These are phyloP conservation scores for Desmodesmus armatus DNA, from an alignment of 139 green algal species.

Conservation along the genomic window DNA sequence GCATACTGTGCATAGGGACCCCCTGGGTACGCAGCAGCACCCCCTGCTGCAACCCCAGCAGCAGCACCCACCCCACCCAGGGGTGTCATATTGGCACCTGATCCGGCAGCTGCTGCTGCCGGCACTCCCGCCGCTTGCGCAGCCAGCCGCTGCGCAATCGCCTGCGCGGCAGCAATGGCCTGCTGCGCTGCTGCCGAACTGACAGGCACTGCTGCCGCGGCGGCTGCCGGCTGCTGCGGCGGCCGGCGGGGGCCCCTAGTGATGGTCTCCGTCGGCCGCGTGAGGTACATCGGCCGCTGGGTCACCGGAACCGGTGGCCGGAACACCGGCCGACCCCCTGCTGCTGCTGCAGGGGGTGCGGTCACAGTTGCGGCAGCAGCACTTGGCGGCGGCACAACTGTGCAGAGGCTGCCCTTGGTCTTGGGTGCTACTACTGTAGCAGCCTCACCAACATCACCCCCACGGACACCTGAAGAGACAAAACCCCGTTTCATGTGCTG, in stretches of 20 bases:
- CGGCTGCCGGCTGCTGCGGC: conserved; percentile 31
- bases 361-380: background rate
- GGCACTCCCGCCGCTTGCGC: conserved; percentile 2
- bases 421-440: conserved; percentile 79
- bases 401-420: background rate
- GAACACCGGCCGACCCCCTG: conserved; percentile 34
- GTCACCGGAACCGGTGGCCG: conserved; percentile 73
- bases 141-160: conserved; percentile 23
- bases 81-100: too few species aligned
- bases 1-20: too few species aligned
- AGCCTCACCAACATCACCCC: conserved; percentile 55
- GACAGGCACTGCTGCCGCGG: background rate
- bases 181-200: conserved; percentile 11
- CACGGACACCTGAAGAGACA: conserved; percentile 72
- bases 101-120: background rate
- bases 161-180: conserved; percentile 35
- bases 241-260: background rate
- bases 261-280: conserved; percentile 45
- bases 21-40: too few species aligned
- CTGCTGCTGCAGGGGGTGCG: conserved; percentile 24
- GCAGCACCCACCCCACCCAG: too few species aligned
- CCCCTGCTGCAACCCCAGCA: background rate
- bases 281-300: conserved; percentile 72
- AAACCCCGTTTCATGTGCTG: conserved; percentile 67
- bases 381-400: background rate